Evolutionary conservation across 2,329 filamentous ascomycete species (phyloP).

Genomic region (Endoconidiophora polonica): DNA sequence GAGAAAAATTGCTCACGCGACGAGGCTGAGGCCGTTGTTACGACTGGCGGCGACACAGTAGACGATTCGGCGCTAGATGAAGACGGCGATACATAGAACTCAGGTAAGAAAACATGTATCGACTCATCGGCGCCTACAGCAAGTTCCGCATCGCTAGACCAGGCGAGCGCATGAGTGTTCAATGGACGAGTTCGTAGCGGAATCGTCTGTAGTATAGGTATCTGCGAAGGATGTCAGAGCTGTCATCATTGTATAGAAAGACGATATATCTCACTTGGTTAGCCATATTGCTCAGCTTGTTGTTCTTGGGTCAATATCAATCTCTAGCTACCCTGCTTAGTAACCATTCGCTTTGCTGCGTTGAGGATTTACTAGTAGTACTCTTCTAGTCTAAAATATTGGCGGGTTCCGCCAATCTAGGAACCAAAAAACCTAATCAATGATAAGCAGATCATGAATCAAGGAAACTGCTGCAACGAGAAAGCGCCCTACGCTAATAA

Average conservation of each 20-base stretch:
- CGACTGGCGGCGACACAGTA: slow-evolving; percentile 1
- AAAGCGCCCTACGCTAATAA: no score
- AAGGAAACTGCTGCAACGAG: no score
- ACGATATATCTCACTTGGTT: slow-evolving; percentile 4
- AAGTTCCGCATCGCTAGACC: slow-evolving; percentile 41
- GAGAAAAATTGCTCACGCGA: slow-evolving; percentile 15
- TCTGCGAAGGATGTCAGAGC: slow-evolving; percentile 17
- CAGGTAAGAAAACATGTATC: slow-evolving; percentile 33
- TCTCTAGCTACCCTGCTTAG: no score
- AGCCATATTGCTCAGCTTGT: neutral
- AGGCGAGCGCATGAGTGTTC: slow-evolving; percentile 27
- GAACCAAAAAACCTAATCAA: no score
- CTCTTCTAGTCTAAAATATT: no score
- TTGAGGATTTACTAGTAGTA: no score
- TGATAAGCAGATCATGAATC: no score
- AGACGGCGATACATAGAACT: slow-evolving; percentile 20
- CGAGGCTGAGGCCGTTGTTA: slow-evolving; percentile 15
- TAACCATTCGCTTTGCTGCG: no score
- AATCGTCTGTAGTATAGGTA: slow-evolving; percentile 31
- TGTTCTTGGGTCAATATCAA: neutral
- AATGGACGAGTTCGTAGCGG: slow-evolving; percentile 27
- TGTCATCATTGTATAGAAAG: neutral
- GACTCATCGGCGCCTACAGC: slow-evolving; percentile 40
- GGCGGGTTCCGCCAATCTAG: no score
- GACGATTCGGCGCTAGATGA: slow-evolving; percentile 1